Evolutionary conservation across 2,329 filamentous ascomycete species (phyloP).

Genomic region (Pseudocercospora cruenta): DNA sequence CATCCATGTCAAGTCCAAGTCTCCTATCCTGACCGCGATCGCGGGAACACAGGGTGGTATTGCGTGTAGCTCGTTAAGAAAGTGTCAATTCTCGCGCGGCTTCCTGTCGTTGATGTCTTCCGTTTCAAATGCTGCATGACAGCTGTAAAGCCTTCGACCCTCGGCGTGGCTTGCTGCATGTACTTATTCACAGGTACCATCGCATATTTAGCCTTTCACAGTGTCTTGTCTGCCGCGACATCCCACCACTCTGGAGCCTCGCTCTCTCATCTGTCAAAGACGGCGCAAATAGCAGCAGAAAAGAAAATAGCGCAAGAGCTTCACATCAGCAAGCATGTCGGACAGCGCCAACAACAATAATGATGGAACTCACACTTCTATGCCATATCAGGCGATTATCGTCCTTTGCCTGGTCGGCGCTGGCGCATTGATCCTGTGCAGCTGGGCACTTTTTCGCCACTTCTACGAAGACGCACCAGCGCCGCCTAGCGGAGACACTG

Average conservation of each 20-base stretch:
- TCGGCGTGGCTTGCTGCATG: neutral
- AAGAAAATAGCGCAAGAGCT: neutral
- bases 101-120: neutral
- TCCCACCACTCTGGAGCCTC: neutral
- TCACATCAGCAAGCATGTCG: neutral
- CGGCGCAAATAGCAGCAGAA: neutral
- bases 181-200: conserved; percentile 1
- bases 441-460: conserved; percentile 27
- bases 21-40: neutral
- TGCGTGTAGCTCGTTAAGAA: neutral
- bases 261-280: neutral
- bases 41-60: neutral
- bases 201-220: neutral
- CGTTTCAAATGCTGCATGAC: neutral
- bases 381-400: conserved; percentile 28
- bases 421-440: conserved; percentile 23
- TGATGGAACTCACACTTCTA: conserved; percentile 13
- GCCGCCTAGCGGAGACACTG: conserved; percentile 6
- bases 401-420: conserved; percentile 30
- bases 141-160: neutral
- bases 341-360: neutral
- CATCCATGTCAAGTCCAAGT: neutral
- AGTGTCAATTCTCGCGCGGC: neutral
- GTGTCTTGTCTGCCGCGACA: neutral
- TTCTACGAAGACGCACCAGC: conserved; percentile 17